These are phyloP conservation scores for Hypoxylon sp. DNA, from an alignment of 2,329 filamentous ascomycete species.

Conservation along the genomic window DNA sequence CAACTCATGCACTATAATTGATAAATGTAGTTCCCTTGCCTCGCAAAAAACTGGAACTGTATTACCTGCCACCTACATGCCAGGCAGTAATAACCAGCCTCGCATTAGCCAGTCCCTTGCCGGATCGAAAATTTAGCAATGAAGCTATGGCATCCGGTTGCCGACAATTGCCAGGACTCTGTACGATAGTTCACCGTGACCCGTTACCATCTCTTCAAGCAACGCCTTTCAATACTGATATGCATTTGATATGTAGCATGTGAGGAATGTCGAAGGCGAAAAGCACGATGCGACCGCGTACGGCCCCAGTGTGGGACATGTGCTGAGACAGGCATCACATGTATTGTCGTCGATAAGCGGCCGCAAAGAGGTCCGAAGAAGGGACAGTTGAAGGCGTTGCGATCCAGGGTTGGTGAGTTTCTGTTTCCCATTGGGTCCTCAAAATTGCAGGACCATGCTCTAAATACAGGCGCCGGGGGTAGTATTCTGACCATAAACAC, in stretches of 20 bases:
- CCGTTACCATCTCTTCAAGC: neutral
- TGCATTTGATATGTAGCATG: neutral
- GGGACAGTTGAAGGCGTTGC: constrained; percentile 18
- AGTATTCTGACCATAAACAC: neutral
- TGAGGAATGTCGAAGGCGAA: constrained; percentile 24
- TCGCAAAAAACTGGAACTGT: neutral
- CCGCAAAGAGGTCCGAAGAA: constrained; percentile 21
- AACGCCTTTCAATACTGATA: neutral
- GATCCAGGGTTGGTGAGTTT: constrained; percentile 16
- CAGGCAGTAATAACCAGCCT: no score
- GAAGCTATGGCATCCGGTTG: neutral
- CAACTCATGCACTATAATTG: neutral
- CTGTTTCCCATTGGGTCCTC: neutral
- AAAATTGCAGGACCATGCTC: neutral
- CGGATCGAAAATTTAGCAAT: neutral
- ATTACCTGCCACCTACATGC: neutral
- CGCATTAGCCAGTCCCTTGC: neutral
- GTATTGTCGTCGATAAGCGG: constrained; percentile 5
- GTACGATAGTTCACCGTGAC: neutral
- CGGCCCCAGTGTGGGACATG: constrained; percentile 7
- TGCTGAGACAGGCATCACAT: neutral
- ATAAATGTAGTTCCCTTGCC: neutral
- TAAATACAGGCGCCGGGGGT: neutral
- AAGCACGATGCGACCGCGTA: constrained; percentile 17
- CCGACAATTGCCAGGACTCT: constrained; percentile 1